Evolutionary conservation across 306 rosid genomes (phyloP).

Genomic region (Dicorynia guianensis): DNA sequence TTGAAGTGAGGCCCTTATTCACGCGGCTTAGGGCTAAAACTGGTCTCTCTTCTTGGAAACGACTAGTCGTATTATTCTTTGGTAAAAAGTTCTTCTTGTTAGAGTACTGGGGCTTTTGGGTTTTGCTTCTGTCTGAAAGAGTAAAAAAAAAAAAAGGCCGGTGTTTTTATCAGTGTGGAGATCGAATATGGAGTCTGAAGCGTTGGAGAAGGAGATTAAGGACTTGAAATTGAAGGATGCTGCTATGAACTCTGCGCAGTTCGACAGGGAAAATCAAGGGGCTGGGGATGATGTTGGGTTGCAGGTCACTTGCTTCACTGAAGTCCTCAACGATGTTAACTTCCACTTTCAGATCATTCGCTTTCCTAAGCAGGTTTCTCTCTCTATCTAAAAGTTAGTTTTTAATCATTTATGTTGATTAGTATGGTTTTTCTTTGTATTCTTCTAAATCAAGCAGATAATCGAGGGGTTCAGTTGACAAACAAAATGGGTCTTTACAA

Average conservation of each 20-base stretch:
- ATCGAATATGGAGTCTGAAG: slow-evolving; percentile 42
- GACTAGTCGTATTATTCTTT: no score
- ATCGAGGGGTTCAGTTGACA: neutral
- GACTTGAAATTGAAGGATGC: slow-evolving; percentile 36
- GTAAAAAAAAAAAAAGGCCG: neutral
- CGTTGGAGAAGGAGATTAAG: slow-evolving; percentile 28
- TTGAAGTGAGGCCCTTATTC: no score
- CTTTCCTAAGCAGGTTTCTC: slow-evolving; percentile 74
- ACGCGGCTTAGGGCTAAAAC: no score
- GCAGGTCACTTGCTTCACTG: slow-evolving; percentile 70
- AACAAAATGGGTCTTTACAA: neutral
- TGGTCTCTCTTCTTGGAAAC: no score
- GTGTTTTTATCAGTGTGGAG: neutral
- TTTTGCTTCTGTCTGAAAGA: neutral
- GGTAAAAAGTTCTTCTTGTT: no score
- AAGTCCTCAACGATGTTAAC: slow-evolving; percentile 65
- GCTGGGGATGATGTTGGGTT: slow-evolving; percentile 34
- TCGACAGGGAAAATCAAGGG: neutral
- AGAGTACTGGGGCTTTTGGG: no score
- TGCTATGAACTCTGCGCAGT: neutral
- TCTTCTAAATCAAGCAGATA: neutral
- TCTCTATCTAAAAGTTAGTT: neutral
- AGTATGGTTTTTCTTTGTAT: neutral
- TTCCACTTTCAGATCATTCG: slow-evolving; percentile 84
- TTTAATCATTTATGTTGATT: neutral